Base-by-base conservation (phyloP, 192 early-diverging fungal genomes). In the Podila horticola region DNA sequence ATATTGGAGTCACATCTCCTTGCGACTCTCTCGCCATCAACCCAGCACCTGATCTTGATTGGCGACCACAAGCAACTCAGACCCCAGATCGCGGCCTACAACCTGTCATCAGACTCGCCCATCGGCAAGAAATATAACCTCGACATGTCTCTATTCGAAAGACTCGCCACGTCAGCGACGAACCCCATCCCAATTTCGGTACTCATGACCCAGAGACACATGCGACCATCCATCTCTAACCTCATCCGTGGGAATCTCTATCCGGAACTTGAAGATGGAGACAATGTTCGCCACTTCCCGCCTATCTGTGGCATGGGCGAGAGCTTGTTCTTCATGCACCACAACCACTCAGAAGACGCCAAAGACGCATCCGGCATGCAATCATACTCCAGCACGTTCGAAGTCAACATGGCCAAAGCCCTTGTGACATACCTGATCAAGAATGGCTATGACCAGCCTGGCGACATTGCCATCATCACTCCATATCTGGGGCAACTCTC, bases 1-100 rank as follows among this genome's bases (percentile, higher is more conserved):
- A 84, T 90, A 15, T 62, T 90, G 2, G 89, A 90, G 66, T 84
- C 89, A 0, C 89, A 90, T 52, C 86, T 90, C 58, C 57, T 90
- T 10, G 66, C 84, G 0, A 68, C 86, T 0, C 75, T 90, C 1
- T 83, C 85, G 4, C 28, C 65, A 0, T 85, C 86, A 8, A 83
- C 88, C 0, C 86, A 90, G 41, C 89, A 90, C 64, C 29, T 90
- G 20, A 86, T 90, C 48, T 67, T 90, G 8, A 90, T 90, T 49
- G 89, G 89, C 17, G 85, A 88, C 50, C 77, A 74, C 61, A 34
- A 68, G 41, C 84, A 85, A 60, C 75, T 84, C 19, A 61, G 83
- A 19, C 83, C 83, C 0, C 75, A 77, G 28, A 67, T 84, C 10
- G 74, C 65, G 28, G 71, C 57, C 4, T 84, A 84, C 45, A 33